phyloP scores from a whole-genome alignment of 257 asterid genomes.

The Jasminum sambac region DNA sequence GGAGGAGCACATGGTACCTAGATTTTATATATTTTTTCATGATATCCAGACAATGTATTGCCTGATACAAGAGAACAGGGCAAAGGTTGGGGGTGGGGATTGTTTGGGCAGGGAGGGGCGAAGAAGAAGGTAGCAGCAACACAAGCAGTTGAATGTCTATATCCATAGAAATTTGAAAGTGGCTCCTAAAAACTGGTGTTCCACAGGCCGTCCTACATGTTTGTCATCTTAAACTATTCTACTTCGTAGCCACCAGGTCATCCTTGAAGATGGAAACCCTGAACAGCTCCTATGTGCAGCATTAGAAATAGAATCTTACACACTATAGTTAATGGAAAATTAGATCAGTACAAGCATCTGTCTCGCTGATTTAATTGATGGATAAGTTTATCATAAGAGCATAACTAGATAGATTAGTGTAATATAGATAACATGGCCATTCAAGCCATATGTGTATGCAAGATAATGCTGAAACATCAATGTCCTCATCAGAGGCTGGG shows the following conservation, averaged over 20 bases:
- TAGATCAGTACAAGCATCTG: neutral
- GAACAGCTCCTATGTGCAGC: neutral
- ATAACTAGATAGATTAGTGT: constrained; percentile 5
- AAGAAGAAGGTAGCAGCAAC: neutral
- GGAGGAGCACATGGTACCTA: constrained; percentile 15
- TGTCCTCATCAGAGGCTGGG: neutral
- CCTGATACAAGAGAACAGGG: neutral
- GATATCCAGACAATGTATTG: neutral
- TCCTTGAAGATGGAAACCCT: neutral
- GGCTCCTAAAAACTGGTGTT: neutral
- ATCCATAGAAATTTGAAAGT: neutral
- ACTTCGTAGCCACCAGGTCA: neutral
- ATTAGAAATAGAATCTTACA: neutral
- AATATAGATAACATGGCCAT: neutral
- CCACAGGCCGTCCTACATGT: constrained; percentile 1
- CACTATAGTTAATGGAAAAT: neutral
- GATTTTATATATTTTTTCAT: neutral
- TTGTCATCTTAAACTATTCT: neutral
- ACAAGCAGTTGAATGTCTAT: neutral
- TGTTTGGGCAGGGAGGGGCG: no score
- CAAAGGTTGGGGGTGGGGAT: no score
- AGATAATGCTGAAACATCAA: constrained; percentile 9
- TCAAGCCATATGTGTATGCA: neutral
- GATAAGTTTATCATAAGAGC: neutral
- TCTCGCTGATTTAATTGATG: neutral